Evolutionary conservation across 768 basidiomycete species (phyloP).

Genomic region (Termitomyces sp.): DNA sequence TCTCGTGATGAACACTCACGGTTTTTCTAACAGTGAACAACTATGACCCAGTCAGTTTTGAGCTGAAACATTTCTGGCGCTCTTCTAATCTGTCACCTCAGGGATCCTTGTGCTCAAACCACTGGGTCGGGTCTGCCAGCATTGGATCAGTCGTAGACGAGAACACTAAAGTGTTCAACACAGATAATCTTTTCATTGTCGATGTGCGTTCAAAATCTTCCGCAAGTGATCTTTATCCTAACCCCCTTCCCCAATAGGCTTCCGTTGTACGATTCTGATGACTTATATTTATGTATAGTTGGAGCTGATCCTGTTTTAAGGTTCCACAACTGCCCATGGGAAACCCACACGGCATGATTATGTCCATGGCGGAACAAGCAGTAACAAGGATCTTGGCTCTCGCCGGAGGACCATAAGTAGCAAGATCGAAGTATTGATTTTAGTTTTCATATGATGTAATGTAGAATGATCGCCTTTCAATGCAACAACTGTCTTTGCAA

Average conservation of each 20-base stretch:
- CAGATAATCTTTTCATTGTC: conserved; percentile 48
- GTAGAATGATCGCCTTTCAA: too few species aligned
- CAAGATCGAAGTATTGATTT: background rate
- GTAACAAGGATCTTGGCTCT: conserved; percentile 51
- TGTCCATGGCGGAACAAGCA: conserved; percentile 55
- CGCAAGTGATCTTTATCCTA: background rate
- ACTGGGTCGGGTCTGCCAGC: conserved; percentile 55
- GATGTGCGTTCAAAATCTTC: conserved; percentile 31
- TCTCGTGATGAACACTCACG: background rate
- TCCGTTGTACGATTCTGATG: conserved; percentile 23
- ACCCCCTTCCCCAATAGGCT: conserved; percentile 17
- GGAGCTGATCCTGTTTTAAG: conserved; percentile 14
- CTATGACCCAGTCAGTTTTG: conserved; percentile 22
- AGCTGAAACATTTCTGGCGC: background rate
- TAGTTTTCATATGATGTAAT: too few species aligned
- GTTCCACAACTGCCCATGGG: conserved; percentile 51
- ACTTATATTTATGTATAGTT: background rate
- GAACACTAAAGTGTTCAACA: conserved; percentile 48
- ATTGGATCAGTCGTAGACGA: conserved; percentile 55
- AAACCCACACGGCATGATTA: conserved; percentile 51
- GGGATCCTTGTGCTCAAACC: conserved; percentile 50
- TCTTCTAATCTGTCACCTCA: conserved; percentile 6
- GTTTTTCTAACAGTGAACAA: conserved; percentile 28
- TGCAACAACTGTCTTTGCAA: too few species aligned
- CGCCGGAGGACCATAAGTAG: conserved; percentile 39